These are phyloP conservation scores for Galerina sulciceps DNA, from an alignment of 768 basidiomycete genomes.

Conservation along the genomic window DNA sequence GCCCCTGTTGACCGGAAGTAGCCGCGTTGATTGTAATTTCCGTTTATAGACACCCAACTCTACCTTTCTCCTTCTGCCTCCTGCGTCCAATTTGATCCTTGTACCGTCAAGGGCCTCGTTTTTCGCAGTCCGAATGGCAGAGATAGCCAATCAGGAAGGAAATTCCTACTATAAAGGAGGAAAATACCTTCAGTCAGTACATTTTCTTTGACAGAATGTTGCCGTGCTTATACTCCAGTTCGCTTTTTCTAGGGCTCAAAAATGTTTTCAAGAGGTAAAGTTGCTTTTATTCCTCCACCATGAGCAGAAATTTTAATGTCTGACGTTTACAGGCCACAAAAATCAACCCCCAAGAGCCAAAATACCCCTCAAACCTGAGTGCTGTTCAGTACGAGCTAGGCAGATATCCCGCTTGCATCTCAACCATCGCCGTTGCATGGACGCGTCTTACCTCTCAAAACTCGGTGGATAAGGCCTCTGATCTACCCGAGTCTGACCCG, in stretches of 20 bases:
- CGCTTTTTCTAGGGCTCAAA: not conserved
- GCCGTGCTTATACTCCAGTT: not conserved
- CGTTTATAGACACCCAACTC: too few relatives aligned
- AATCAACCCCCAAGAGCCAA: slow-evolving; percentile 12
- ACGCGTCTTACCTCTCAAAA: slow-evolving; percentile 3
- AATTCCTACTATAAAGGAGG: slow-evolving; percentile 5
- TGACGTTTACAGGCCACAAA: too few relatives aligned
- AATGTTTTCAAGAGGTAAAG: slow-evolving; percentile 1
- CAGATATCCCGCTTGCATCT: slow-evolving; percentile 15
- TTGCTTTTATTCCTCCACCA: too few relatives aligned
- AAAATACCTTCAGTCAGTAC: slow-evolving; percentile 1
- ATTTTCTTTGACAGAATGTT: not conserved
- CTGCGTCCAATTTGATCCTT: too few relatives aligned
- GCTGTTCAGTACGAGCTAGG: slow-evolving; percentile 25
- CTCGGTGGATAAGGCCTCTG: not conserved
- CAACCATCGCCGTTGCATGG: slow-evolving; percentile 10
- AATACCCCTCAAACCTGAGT: slow-evolving; percentile 26
- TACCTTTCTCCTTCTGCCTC: too few relatives aligned
- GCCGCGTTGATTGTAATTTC: too few relatives aligned
- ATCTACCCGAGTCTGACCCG: not conserved
- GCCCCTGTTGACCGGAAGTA: too few relatives aligned
- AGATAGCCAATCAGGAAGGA: slow-evolving; percentile 10
- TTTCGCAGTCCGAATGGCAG: not conserved
- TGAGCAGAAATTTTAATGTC: too few relatives aligned
- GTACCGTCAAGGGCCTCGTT: too few relatives aligned